phyloP scores from a whole-genome alignment of 2,329 filamentous ascomycete species.

The Aureobasidium leucospermi region DNA sequence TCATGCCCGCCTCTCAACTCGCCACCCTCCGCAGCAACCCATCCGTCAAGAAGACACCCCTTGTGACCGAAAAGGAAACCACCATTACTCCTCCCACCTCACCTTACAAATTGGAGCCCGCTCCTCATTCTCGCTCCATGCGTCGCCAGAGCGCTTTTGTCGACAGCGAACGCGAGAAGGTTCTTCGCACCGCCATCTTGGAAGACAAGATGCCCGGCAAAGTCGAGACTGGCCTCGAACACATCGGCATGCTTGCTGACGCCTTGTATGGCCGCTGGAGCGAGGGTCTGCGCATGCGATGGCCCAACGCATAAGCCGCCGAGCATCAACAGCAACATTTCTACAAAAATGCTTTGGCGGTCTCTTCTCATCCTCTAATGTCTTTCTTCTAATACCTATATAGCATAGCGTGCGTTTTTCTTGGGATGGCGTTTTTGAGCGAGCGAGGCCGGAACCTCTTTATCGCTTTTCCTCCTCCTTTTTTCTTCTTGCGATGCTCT shows the following conservation, averaged over 20 bases:
- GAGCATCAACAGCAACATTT: neutral
- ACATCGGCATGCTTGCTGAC: slow-evolving; percentile 80
- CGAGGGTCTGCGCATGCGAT: slow-evolving; percentile 60
- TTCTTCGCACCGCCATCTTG: slow-evolving; percentile 42
- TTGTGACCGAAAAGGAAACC: slow-evolving; percentile 9
- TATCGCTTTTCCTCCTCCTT: neutral
- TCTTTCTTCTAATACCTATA: neutral
- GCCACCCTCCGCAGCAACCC: slow-evolving; percentile 22
- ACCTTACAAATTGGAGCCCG: slow-evolving; percentile 55
- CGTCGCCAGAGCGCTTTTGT: slow-evolving; percentile 30
- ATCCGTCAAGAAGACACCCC: slow-evolving; percentile 14
- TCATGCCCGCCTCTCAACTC: slow-evolving; percentile 35
- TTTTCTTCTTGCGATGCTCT: neutral
- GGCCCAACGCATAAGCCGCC: slow-evolving; percentile 22
- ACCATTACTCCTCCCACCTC: slow-evolving; percentile 8
- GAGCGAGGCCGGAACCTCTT: neutral
- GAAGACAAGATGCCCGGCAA: slow-evolving; percentile 52
- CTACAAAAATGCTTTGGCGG: neutral
- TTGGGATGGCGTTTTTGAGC: neutral
- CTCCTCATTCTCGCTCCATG: slow-evolving; percentile 62
- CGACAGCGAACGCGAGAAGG: slow-evolving; percentile 15
- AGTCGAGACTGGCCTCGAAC: slow-evolving; percentile 72
- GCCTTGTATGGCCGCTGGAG: slow-evolving; percentile 88
- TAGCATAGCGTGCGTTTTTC: slow-evolving; percentile 5
- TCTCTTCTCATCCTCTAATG: neutral